phyloP scores from a whole-genome alignment of 2,329 filamentous ascomycete species.

The Fusarium nurragi region DNA sequence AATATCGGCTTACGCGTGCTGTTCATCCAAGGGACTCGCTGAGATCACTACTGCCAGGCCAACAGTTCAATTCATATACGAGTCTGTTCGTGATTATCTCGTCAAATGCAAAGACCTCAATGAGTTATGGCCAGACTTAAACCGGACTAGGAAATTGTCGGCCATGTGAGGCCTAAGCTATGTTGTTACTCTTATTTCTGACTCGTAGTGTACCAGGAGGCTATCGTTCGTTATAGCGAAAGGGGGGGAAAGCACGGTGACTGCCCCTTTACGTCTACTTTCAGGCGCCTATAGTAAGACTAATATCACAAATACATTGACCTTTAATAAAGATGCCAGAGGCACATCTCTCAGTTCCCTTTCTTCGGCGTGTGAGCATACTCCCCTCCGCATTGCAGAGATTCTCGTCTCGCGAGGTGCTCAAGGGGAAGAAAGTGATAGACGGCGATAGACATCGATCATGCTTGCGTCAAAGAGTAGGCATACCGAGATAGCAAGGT shows the following conservation, averaged over 20 bases:
- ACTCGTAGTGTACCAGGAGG: accelerated
- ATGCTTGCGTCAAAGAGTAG: background rate
- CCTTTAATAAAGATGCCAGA: accelerated
- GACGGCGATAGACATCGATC: accelerated
- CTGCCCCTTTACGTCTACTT: background rate
- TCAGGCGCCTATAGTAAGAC: accelerated
- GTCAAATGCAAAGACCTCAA: slow-evolving; percentile 48
- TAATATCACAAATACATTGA: background rate
- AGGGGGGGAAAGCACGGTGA: background rate
- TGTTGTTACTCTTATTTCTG: slow-evolving; percentile 20
- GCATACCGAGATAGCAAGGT: accelerated
- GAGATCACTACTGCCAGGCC: slow-evolving; percentile 51
- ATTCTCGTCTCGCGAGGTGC: accelerated
- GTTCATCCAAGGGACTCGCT: slow-evolving; percentile 61
- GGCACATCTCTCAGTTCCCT: accelerated
- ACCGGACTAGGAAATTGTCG: background rate
- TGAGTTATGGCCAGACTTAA: slow-evolving; percentile 25
- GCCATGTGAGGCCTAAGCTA: slow-evolving; percentile 8
- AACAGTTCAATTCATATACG: slow-evolving; percentile 63
- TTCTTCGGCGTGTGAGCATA: background rate
- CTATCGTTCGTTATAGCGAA: background rate
- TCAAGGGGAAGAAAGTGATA: accelerated
- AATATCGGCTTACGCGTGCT: no score
- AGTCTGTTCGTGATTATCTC: slow-evolving; percentile 60
- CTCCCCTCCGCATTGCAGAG: accelerated